Evolutionary conservation across 495 filamentous ascomycete species (phyloP), one percentile per base, ranked within the genome.

Genomic region (Hypoxylon rickii): DNA sequence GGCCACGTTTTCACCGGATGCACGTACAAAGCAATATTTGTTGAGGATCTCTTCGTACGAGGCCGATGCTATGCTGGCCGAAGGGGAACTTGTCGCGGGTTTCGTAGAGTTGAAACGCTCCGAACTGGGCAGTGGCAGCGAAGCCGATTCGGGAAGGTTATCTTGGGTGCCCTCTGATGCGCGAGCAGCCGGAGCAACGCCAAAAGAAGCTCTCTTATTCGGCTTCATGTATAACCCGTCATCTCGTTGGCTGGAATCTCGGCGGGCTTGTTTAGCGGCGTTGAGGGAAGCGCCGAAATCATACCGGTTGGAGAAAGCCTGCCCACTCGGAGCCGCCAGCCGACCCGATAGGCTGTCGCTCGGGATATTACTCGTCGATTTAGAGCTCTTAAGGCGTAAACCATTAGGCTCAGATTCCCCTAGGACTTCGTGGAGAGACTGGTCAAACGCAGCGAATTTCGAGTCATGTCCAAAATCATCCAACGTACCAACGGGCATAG

Each of bases 11-110:
- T 39, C 16, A 32, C 43, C 8, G 58, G 71, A 58, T 53, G 58
- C 77, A 95, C 92, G 83, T 89, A 96, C 92, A 82, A 96, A 96
- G 80, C 94, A 98, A 76, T 96, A 98, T 74, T 95, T 96, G 78
- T 96, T 89, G 65, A 98, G 83, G 51, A 98, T 79, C 71, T 98
- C 94, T 67, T 91, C 86, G 72, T 97, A 97, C 44, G 89, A 88
- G 32, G 87, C 83, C 18, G 93, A 95, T 18, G 92, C 80, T 57
- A 93, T 78, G 54, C 73, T 76, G 19, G 73, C 60, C 29, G 73
- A 48, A 34, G 62, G 55, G 40, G 63, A 62, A 22, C 42, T 40
- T 54, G 58, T 47, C 44, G 61, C 52, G 13, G 54, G 44, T 46
- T 46, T 60, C 36, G 36, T 49, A 17, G 62, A 32, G 18, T 43